phyloP scores from a whole-genome alignment of 148 eudicot genomes.

The Dysphania ambrosioides region DNA sequence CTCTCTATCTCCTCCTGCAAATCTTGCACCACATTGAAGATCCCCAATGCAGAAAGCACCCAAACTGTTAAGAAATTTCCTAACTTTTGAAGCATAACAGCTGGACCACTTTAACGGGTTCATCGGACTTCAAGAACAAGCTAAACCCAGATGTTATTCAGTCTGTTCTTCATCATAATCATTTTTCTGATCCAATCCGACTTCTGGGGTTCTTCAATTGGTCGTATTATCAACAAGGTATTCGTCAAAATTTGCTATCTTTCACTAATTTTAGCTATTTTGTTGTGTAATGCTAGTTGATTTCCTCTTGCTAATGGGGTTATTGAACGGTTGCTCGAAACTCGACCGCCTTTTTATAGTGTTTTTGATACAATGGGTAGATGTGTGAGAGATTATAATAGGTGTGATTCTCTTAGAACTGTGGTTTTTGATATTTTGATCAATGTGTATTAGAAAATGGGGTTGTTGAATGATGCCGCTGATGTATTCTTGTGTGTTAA shows the following conservation, averaged over 20 bases:
- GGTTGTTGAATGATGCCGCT: slow-evolving; percentile 55
- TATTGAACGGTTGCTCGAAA: slow-evolving; percentile 44
- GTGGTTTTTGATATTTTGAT: slow-evolving; percentile 55
- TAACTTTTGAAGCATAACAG: slow-evolving; percentile 40
- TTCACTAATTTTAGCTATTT: slow-evolving; percentile 49
- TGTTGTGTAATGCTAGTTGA: slow-evolving; percentile 41
- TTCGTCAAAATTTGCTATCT: slow-evolving; percentile 49
- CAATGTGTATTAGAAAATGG: slow-evolving; percentile 55
- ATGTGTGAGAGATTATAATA: slow-evolving; percentile 36
- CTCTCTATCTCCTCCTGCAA: background rate
- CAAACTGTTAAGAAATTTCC: slow-evolving; percentile 41
- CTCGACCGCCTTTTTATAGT: slow-evolving; percentile 21
- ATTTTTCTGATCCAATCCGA: slow-evolving; percentile 42
- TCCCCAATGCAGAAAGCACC: slow-evolving; percentile 20
- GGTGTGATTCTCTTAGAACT: slow-evolving; percentile 25
- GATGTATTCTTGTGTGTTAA: slow-evolving; percentile 42
- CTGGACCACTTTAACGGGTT: slow-evolving; percentile 52
- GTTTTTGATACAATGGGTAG: slow-evolving; percentile 45
- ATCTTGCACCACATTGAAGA: slow-evolving; percentile 18
- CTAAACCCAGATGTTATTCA: slow-evolving; percentile 69
- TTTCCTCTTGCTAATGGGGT: slow-evolving; percentile 45
- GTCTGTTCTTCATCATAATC: slow-evolving; percentile 52
- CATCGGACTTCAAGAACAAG: slow-evolving; percentile 38
- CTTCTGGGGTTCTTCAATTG: slow-evolving; percentile 70
- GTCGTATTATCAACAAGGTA: slow-evolving; percentile 52